These are phyloP conservation scores for Entrophospora sp. DNA, from an alignment of 192 early-diverging fungal species.

Conservation along the genomic window DNA sequence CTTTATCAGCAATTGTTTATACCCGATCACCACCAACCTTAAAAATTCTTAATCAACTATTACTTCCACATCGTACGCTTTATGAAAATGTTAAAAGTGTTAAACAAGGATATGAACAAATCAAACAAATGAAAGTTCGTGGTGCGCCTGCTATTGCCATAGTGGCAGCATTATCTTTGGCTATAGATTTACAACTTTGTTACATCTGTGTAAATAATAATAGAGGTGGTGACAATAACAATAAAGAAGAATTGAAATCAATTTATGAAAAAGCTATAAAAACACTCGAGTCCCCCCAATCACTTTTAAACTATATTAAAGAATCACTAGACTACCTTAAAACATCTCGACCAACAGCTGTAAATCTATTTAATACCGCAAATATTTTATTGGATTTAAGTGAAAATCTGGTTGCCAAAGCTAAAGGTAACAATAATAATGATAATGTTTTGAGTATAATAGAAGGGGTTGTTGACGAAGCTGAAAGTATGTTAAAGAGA, in stretches of 20 bases:
- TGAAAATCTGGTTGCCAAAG: constrained; percentile 25
- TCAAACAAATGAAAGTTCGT: constrained; percentile 86
- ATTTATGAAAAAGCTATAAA: no score
- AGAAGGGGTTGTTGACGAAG: constrained; percentile 54
- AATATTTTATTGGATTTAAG: constrained; percentile 45
- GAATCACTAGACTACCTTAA: constrained; percentile 64
- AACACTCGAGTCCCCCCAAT: background rate
- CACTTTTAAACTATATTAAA: constrained; percentile 36
- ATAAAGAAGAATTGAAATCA: no score
- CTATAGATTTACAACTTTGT: constrained; percentile 55
- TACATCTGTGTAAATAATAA: constrained; percentile 19
- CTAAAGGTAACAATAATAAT: constrained; percentile 21
- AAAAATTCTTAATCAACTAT: constrained; percentile 85
- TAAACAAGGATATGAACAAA: constrained; percentile 71
- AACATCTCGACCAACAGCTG: constrained; percentile 91
- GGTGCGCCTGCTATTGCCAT: constrained; percentile 96
- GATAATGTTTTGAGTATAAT: constrained; percentile 46
- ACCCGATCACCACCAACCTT: constrained; percentile 36
- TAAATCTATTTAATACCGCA: constrained; percentile 93
- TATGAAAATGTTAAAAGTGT: constrained; percentile 59
- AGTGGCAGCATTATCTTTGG: constrained; percentile 82
- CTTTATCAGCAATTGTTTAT: no score
- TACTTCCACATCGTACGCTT: constrained; percentile 76
- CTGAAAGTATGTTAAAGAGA: constrained; percentile 76
- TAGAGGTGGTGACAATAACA: no score